phyloP scores from a whole-genome alignment of 257 asterid genomes.

The Solanum habrochaites region DNA sequence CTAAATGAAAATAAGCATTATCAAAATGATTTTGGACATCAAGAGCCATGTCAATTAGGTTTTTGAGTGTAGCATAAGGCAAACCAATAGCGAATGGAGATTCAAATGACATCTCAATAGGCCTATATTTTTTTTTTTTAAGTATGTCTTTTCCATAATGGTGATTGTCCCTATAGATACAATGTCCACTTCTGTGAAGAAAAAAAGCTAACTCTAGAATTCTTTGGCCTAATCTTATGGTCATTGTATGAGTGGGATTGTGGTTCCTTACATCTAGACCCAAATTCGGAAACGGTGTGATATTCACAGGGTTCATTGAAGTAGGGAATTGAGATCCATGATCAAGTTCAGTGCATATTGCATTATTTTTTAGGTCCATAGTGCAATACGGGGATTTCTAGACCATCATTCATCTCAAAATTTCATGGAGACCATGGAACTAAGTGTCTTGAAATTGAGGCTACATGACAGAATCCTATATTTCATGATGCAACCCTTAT shows the following conservation, averaged over 20 bases:
- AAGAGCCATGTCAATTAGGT: slow-evolving; percentile 2
- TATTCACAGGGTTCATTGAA: slow-evolving; percentile 21
- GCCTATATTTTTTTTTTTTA: slow-evolving; percentile 3
- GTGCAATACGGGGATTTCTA: slow-evolving; percentile 10
- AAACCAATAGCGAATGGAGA: slow-evolving; percentile 7
- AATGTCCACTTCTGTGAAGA: neutral
- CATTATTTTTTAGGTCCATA: slow-evolving; percentile 14
- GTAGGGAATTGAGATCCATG: slow-evolving; percentile 16
- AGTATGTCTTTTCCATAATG: slow-evolving; percentile 10
- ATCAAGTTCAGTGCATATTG: slow-evolving; percentile 16
- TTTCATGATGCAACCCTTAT: neutral
- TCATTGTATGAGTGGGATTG: slow-evolving; percentile 19
- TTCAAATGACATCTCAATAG: slow-evolving; percentile 1
- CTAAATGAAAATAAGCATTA: neutral
- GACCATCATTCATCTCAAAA: slow-evolving; percentile 3
- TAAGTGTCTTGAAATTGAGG: neutral
- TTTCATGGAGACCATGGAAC: slow-evolving; percentile 5
- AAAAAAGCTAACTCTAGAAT: slow-evolving; percentile 7
- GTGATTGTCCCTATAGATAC: slow-evolving; percentile 2
- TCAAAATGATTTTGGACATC: neutral
- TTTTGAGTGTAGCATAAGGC: slow-evolving; percentile 1
- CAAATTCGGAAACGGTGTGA: slow-evolving; percentile 17
- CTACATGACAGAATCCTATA: neutral
- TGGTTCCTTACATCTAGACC: slow-evolving; percentile 12
- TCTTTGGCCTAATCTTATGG: slow-evolving; percentile 11